Percentiles rank a stretch among this genome's conserved stretches.
These are phyloP conservation scores for Pisolithus albus DNA, from an alignment of 768 basidiomycete species.

Conservation along the genomic window DNA sequence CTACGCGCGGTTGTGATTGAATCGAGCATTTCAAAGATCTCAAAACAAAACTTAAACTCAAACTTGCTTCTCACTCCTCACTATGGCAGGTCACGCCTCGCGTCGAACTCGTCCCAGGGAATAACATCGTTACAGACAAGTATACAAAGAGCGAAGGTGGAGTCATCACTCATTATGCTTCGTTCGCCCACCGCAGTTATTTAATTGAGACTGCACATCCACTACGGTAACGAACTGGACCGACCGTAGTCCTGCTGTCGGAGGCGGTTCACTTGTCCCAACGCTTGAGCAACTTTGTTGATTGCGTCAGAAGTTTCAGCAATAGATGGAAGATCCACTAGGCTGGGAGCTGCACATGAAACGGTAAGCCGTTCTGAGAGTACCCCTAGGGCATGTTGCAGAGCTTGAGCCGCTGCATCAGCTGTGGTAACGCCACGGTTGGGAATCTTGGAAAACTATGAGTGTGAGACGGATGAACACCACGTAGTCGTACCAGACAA, in stretches of 20 bases:
- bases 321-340: constrained; percentile 44
- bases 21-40: too few relatives aligned
- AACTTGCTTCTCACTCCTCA: too few relatives aligned
- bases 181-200: neutral
- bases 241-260: constrained; percentile 31
- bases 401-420: constrained; percentile 34
- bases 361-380: constrained; percentile 46
- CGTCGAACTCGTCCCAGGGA: too few relatives aligned
- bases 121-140: too few relatives aligned
- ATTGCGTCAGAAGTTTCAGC: constrained; percentile 63
- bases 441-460: constrained; percentile 15
- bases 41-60: too few relatives aligned
- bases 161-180: neutral
- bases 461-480: constrained; percentile 1
- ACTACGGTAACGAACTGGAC: constrained; percentile 12
- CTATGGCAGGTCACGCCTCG: too few relatives aligned
- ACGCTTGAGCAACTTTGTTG: constrained; percentile 54
- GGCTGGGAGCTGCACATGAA: constrained; percentile 32
- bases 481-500: constrained; percentile 9
- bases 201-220: neutral
- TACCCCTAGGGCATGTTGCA: constrained; percentile 46
- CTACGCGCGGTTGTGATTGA: constrained; percentile 15
- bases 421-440: constrained; percentile 5
- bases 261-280: constrained; percentile 53
- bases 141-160: too few relatives aligned